Evolutionary conservation across 208 protist genomes (phyloP), one percentile per base, ranked within the genome.

Genomic region (Trypanosoma platydactyli): DNA sequence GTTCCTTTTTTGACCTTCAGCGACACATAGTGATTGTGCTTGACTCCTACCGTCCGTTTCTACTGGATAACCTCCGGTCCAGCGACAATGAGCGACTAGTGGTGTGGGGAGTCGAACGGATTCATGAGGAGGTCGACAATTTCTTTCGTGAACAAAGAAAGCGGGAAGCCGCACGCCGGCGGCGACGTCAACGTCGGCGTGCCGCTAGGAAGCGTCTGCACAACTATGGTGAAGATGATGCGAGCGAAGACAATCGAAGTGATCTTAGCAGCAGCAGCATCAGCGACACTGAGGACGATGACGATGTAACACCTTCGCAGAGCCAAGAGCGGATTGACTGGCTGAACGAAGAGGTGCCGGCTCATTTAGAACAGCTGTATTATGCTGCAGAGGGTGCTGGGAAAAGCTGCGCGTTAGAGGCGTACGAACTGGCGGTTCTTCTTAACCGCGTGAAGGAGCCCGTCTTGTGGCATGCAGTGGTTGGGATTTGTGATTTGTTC

Each of bases 401-500:
- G 20, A 78, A 81, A 46, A 94, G 87, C 76, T 86, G 79, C 59
- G 87, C 90, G 16, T 63, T 94, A 18, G 83, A 91, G 56, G 59
- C 81, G 41, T 90, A 92, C 66, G 90, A 95, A 29, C 68, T 95
- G 1, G 80, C 87, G 3, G 76, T 89, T 12, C 65, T 91, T 33
- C 65, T 95, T 12, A 80, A 86, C 27, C 77, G 85, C 27, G 80
- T 81, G 2, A 84, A 86, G 56, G 79, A 88, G 29, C 54, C 71
- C 12, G 71, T 88, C 30, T 72, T 95, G 18, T 95, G 90, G 88
- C 85, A 95, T 68, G 87, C 90, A 9, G 87, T 87, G 5, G 69
- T 95, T 0, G 90, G 90, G 1, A 80, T 94, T 38, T 88, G 84
- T 45, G 90, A 95, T 65, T 58, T 95, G 11, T 90, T 91, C 46